Percentiles rank a stretch among this genome's conserved stretches.
Evolutionary conservation across 805 yeast genomes (phyloP).

Genomic region (Yarrowia sp.): DNA sequence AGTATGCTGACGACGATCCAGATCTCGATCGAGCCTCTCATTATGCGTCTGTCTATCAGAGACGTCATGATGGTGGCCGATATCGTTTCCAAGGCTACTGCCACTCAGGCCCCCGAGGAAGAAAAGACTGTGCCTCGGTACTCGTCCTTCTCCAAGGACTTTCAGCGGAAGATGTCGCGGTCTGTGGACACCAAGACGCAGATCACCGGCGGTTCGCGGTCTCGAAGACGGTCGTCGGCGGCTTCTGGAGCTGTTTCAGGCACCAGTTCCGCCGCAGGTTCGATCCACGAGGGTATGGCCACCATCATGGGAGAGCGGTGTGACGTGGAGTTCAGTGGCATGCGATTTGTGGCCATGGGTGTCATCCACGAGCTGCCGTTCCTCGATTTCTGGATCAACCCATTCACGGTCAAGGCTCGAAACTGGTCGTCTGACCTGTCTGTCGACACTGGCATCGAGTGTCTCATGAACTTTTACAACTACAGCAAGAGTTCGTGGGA

Average conservation of each 20-base stretch:
- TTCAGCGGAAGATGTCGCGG: conserved; percentile 25
- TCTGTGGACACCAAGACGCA: conserved; percentile 23
- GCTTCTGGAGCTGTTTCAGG: conserved; percentile 14
- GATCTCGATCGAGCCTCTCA: conserved; percentile 76
- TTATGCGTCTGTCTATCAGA: conserved; percentile 81
- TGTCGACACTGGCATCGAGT: conserved; percentile 69
- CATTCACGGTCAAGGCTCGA: conserved; percentile 69
- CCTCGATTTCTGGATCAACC: conserved; percentile 74
- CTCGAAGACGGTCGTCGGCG: conserved; percentile 36
- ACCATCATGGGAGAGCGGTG: conserved; percentile 74
- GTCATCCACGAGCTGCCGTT: conserved; percentile 91
- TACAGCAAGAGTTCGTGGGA: conserved; percentile 90
- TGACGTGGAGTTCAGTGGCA: conserved; percentile 71
- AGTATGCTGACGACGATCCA: conserved; percentile 69
- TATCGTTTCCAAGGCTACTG: conserved; percentile 74
- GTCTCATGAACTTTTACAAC: conserved; percentile 79
- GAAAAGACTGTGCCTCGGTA: conserved; percentile 40
- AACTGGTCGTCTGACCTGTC: conserved; percentile 90
- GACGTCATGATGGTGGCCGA: conserved; percentile 82
- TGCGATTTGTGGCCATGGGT: conserved; percentile 84
- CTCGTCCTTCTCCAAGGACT: conserved; percentile 41
- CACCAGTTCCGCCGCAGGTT: conserved; percentile 18
- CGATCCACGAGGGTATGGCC: conserved; percentile 44
- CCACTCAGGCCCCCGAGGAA: conserved; percentile 23
- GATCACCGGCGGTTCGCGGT: conserved; percentile 9